These are phyloP conservation scores for Triticum turgidum DNA, from an alignment of 176 grass and related monocot species.

Conservation along the genomic window DNA sequence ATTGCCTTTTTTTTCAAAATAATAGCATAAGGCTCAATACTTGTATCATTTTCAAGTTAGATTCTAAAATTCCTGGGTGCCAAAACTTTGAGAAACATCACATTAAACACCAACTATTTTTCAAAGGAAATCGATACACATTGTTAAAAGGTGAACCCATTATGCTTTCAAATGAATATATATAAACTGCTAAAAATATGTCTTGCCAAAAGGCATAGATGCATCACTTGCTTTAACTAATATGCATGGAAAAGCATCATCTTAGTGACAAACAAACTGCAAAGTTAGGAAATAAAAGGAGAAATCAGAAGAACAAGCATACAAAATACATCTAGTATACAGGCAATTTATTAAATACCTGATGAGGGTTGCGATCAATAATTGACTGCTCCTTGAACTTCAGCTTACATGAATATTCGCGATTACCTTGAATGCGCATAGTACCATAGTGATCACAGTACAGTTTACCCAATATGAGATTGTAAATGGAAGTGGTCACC, in stretches of 20 bases:
- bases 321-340: slow-evolving; percentile 2
- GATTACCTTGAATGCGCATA: slow-evolving; percentile 96
- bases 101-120: background rate
- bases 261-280: background rate
- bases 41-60: background rate
- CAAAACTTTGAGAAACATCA: background rate
- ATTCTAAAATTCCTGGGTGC: background rate
- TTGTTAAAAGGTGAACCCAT: background rate
- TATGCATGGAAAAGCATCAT: background rate
- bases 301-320: background rate
- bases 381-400: slow-evolving; percentile 99
- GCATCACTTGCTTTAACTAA: slow-evolving; percentile 1
- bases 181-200: background rate
- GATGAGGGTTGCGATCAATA: slow-evolving; percentile 98
- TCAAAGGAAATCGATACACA: background rate
- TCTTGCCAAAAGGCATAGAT: background rate
- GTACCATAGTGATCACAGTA: slow-evolving; percentile 99
- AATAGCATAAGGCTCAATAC: background rate
- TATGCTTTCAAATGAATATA: background rate
- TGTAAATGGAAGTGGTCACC: slow-evolving; percentile 99
- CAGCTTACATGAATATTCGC: slow-evolving; percentile 93
- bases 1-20: background rate
- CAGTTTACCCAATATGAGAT: slow-evolving; percentile 98
- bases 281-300: background rate
- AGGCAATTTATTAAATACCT: slow-evolving; percentile 53